Base-by-base conservation (phyloP, 805 yeast species). In the Peterozyma toletana region DNA sequence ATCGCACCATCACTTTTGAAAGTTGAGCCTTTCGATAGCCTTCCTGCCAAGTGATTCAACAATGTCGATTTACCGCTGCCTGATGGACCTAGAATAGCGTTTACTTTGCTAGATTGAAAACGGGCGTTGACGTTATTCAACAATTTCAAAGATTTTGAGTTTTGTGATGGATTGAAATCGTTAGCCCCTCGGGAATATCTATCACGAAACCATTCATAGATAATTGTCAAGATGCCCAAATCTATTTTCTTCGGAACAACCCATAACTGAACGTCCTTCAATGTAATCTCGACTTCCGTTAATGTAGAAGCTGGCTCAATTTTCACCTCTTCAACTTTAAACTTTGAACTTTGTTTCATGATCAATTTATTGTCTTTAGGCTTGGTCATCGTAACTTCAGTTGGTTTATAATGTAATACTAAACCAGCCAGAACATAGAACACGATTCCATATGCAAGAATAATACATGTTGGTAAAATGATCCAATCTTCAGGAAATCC, bases 1-100 rank as follows among this genome's bases (percentile, higher is more conserved):
- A 80, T 60, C 2, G 54, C 50, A 3, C 86, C 86, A 3, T n/a
- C 10, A 16, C 15, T 18, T 5, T 30, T 27, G 35, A 39, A 44
- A 47, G 52, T 60, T 2, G 71, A 66, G 9, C 16, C 37, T 4
- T 15, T 36, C 11, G 63, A 60, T 9, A 80, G 57, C 42, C 93
- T 67, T 17, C 80, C 78, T 16, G 93, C 79, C 15, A 84, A 63
- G 33, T 71, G 61, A 54, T 81, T 84, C 49, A 84, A 60, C 37
- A 85, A 56, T 0, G 90, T 77, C 0, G 88, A 79, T 54, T 84
- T 84, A 9, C 91, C 93, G 0, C 85, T 78, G 0, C 91, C 91
- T 1, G 89, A 83, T 0, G 91, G 90, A 0, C 93, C 93, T 80
- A 84, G 75, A 37, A 84, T 82, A 4, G 82, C 86, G 54, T 82